Conservation (phyloP, 1,284 basidiomycete species). For the Apiotrichum montevideense region DNA sequence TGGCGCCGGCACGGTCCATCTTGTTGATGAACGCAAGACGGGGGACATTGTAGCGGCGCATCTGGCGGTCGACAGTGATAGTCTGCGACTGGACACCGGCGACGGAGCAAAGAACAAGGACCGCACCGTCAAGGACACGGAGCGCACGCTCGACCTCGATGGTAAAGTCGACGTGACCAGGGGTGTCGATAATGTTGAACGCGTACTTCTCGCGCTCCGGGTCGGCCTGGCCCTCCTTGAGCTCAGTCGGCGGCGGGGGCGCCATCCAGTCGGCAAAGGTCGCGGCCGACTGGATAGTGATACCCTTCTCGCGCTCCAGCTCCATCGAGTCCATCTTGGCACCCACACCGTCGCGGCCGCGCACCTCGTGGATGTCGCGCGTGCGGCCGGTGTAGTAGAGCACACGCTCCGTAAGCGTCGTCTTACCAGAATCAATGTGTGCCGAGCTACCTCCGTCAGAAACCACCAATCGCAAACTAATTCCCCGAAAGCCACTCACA, state of each 20-base stretch:
- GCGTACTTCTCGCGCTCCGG: slow-evolving; percentile 70
- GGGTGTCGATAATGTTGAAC: slow-evolving; percentile 99
- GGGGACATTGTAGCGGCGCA: slow-evolving; percentile 93
- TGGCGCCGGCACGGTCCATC: slow-evolving; percentile 97
- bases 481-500: slow-evolving; percentile 27
- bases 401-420: slow-evolving; percentile 91
- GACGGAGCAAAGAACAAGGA: slow-evolving; percentile 93
- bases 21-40: slow-evolving; percentile 98
- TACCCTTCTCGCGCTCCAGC: slow-evolving; percentile 96
- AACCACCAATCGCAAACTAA: not conserved
- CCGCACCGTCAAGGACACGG: slow-evolving; percentile 92
- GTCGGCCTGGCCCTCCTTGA: slow-evolving; percentile 27
- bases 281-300: slow-evolving; percentile 97
- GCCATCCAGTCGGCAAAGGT: slow-evolving; percentile 97
- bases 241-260: slow-evolving; percentile 48
- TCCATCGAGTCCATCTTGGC: slow-evolving; percentile 99
- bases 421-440: slow-evolving; percentile 97
- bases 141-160: slow-evolving; percentile 98
- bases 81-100: slow-evolving; percentile 98
- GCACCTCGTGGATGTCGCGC: slow-evolving; percentile 93
- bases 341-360: slow-evolving; percentile 90
- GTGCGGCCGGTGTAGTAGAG: slow-evolving; percentile 96
- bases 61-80: slow-evolving; percentile 97
- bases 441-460: slow-evolving; percentile 55
- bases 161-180: slow-evolving; percentile 98